phyloP scores from a whole-genome alignment of 192 early-diverging fungal genomes.

The Coemansia sp. region DNA sequence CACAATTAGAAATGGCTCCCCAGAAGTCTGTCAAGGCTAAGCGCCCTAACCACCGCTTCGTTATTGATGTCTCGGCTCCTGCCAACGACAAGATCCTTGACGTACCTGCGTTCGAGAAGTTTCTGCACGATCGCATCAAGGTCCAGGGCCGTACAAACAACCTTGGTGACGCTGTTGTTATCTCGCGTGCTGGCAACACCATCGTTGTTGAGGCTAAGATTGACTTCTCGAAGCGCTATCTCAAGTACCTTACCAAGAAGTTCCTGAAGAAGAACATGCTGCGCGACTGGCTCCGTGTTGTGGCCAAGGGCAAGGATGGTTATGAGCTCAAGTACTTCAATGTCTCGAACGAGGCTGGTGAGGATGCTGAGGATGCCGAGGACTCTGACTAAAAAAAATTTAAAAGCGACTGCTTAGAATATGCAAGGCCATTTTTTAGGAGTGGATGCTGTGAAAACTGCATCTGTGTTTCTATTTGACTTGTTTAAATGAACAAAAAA shows the following conservation, averaged over 20 bases:
- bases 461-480: not conserved
- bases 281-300: conserved; percentile 97
- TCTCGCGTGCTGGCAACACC: conserved; percentile 72
- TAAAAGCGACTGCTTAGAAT: not conserved
- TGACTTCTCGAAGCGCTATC: conserved; percentile 96
- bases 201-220: conserved; percentile 77
- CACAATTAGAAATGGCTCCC: conserved; percentile 34
- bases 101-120: conserved; percentile 96
- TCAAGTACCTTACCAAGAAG: conserved; percentile 99
- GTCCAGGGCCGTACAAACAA: conserved; percentile 94
- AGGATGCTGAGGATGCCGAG: conserved; percentile 30
- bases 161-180: conserved; percentile 82
- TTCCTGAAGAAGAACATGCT: conserved; percentile 99
- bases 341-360: conserved; percentile 49
- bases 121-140: conserved; percentile 98
- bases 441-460: not conserved
- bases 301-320: conserved; percentile 79
- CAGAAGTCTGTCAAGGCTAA: conserved; percentile 56
- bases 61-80: conserved; percentile 90
- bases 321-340: conserved; percentile 95
- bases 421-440: not conserved
- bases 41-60: conserved; percentile 76
- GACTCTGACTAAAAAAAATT: conserved; percentile 41
- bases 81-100: conserved; percentile 96
- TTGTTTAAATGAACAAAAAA: not conserved